phyloP scores from a whole-genome alignment of 2,329 filamentous ascomycete species.

The Hypoxylon sp. region DNA sequence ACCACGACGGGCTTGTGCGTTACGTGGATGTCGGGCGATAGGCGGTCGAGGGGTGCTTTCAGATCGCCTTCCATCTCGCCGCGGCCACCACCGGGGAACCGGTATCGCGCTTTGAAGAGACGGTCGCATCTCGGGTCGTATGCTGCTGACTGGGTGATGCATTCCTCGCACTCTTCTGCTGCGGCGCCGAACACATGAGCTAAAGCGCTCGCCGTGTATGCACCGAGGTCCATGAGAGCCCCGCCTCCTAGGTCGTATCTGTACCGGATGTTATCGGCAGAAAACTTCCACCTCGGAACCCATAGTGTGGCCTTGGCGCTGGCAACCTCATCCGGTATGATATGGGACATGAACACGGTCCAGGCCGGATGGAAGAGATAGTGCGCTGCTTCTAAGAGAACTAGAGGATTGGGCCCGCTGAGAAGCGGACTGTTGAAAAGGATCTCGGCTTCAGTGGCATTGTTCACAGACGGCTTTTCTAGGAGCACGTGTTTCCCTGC shows the following conservation, averaged over 20 bases:
- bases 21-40: slow-evolving; percentile 45
- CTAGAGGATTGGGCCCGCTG: slow-evolving; percentile 55
- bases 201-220: slow-evolving; percentile 55
- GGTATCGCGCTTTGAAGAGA: slow-evolving; percentile 53
- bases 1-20: slow-evolving; percentile 45
- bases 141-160: slow-evolving; percentile 43
- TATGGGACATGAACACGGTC: slow-evolving; percentile 58
- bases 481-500: slow-evolving; percentile 70
- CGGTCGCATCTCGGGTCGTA: slow-evolving; percentile 50
- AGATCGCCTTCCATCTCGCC: slow-evolving; percentile 54
- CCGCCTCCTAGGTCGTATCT: slow-evolving; percentile 61
- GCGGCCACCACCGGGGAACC: slow-evolving; percentile 55
- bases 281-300: slow-evolving; percentile 54
- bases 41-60: slow-evolving; percentile 43
- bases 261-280: slow-evolving; percentile 61
- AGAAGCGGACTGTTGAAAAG: slow-evolving; percentile 61
- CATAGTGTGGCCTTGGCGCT: slow-evolving; percentile 53
- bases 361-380: slow-evolving; percentile 66
- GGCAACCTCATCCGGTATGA: slow-evolving; percentile 59
- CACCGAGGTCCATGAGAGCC: slow-evolving; percentile 57
- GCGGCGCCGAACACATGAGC: slow-evolving; percentile 55
- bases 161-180: slow-evolving; percentile 54
- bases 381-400: slow-evolving; percentile 69
- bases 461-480: slow-evolving; percentile 68
- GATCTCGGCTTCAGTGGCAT: slow-evolving; percentile 60